phyloP scores from a whole-genome alignment of 2,329 filamentous ascomycete genomes.

The Dothidotthia symphoricarpi region DNA sequence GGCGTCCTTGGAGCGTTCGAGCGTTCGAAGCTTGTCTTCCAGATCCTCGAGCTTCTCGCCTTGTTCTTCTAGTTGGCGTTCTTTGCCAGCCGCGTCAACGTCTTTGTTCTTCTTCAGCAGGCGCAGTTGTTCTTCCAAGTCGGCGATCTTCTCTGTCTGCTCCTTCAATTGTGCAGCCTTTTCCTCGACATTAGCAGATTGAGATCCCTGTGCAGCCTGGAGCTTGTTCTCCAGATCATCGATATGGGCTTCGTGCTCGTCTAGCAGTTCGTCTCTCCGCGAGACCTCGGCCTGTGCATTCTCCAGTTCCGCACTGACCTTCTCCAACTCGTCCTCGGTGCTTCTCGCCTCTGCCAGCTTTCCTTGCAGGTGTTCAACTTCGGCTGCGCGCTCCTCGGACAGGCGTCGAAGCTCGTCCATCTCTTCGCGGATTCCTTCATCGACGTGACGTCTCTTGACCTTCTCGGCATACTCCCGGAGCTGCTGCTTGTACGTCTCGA shows the following conservation, averaged over 20 bases:
- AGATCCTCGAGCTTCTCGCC: slow-evolving; percentile 36
- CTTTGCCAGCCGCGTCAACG: slow-evolving; percentile 25
- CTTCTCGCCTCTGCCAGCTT: slow-evolving; percentile 33
- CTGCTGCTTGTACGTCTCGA: slow-evolving; percentile 80
- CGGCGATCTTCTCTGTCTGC: slow-evolving; percentile 30
- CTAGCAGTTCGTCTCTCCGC: slow-evolving; percentile 36
- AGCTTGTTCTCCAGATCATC: slow-evolving; percentile 36
- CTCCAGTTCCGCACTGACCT: slow-evolving; percentile 36
- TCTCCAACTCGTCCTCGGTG: slow-evolving; percentile 38
- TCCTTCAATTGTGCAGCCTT: slow-evolving; percentile 32
- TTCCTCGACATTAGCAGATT: slow-evolving; percentile 29
- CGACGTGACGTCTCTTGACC: slow-evolving; percentile 70
- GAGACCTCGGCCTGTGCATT: slow-evolving; percentile 36
- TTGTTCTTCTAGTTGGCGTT: slow-evolving; percentile 33
- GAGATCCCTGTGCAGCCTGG: slow-evolving; percentile 28
- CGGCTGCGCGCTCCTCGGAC: slow-evolving; percentile 45
- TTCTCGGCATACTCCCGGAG: slow-evolving; percentile 80
- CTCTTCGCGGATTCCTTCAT: slow-evolving; percentile 67
- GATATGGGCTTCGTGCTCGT: slow-evolving; percentile 41
- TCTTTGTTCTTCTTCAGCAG: slow-evolving; percentile 25
- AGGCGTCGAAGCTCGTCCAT: slow-evolving; percentile 50
- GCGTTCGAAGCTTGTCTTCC: slow-evolving; percentile 27
- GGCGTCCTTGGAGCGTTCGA: slow-evolving; percentile 40
- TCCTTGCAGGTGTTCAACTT: slow-evolving; percentile 37
- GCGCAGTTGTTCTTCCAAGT: slow-evolving; percentile 30